Evolutionary conservation across 176 grass and related monocot genomes (phyloP).

Genomic region (Stipa capillata): DNA sequence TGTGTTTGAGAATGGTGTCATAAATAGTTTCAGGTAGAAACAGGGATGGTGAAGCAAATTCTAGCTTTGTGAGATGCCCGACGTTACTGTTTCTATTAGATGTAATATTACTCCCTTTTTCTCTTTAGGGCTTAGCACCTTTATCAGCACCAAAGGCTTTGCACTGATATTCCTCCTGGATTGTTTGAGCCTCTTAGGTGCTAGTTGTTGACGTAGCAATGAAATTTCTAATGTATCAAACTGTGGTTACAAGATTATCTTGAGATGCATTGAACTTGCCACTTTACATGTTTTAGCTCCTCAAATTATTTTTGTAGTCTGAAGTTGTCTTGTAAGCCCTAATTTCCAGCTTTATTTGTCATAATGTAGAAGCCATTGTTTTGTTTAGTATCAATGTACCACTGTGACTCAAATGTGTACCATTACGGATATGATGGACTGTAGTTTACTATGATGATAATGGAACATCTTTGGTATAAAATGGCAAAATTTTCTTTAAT

Average conservation of each 20-base stretch:
- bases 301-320: background rate
- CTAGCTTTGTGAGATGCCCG: background rate
- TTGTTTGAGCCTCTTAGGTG: background rate
- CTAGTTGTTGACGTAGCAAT: background rate
- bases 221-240: background rate
- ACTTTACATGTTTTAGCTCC: constrained; percentile 11
- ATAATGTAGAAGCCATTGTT: background rate
- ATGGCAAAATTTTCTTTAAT: background rate
- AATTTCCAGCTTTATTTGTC: background rate
- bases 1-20: background rate
- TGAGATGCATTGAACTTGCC: background rate
- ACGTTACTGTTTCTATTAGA: background rate
- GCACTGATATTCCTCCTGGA: background rate
- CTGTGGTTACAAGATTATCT: background rate
- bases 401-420: background rate
- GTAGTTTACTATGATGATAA: background rate
- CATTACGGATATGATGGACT: background rate
- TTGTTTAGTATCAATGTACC: background rate
- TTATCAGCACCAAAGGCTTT: background rate
- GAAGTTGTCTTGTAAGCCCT: background rate
- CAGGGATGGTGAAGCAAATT: background rate
- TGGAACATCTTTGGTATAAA: too few relatives aligned
- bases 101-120: background rate
- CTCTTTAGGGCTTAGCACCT: too few relatives aligned
- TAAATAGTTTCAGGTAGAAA: background rate